Base-by-base conservation (phyloP, 495 filamentous ascomycete species). In the Daldinia vernicosa region DNA sequence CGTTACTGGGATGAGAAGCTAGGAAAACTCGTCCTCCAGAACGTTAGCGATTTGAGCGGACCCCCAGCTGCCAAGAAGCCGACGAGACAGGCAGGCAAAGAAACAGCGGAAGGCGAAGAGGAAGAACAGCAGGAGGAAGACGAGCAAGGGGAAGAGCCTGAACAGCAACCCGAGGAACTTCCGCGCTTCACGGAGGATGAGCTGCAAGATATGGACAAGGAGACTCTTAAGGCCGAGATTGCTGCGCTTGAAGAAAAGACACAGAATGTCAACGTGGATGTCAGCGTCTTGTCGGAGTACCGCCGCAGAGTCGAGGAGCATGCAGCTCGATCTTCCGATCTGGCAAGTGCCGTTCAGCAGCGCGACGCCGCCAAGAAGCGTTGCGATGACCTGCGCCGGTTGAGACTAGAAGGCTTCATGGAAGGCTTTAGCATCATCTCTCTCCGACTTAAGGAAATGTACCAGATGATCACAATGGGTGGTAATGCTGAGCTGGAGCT, bases 401-500 rank as follows among this genome's bases (percentile, higher is more conserved):
- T 95, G 30, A 91, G 95, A 5, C 82, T 98, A 8, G 95, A 97
- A 68, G 95, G 95, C 55, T 99, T 99, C 86, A 98, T 98, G 95
- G 93, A 95, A 80, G 95, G 96, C 27, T 98, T 98, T 82, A 90
- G 90, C 77, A 90, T 87, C 60, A 99, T 99, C 77, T 97, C 94
- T n/a, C 83, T 97, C 22, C 90, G 95, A 2, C 84, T 99, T 60
- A 99, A 99, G 83, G 95, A 99, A 79, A 99, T 99, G 95, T 99
- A 99, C 82, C 95, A 98, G 80, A 98, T 99, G 95, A 99, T 99
- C 80, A 99, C 95, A 28, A 99, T 99, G 95, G 95, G 95, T 67
- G 95, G 95, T 45, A 99, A 99, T 74, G 95, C 95, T 7, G 96
- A 98, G 83, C 85, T 99, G 14, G 95, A 99, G 78, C 89, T 99